Conservation (phyloP, 768 basidiomycete species). For the Boletellus emodensis region DNA sequence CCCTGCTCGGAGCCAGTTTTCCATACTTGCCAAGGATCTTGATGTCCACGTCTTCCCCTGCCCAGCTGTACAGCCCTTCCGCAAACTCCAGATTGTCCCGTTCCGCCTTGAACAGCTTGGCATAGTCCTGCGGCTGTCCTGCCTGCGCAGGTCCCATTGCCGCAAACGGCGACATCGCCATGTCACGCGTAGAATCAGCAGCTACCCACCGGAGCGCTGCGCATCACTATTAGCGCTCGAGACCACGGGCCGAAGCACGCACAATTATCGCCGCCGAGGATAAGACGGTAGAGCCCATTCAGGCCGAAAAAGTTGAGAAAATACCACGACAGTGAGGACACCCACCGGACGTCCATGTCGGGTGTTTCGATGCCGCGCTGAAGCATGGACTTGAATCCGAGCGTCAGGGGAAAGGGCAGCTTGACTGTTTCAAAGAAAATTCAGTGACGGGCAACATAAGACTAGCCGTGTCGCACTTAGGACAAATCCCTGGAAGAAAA, state of each 20-base stretch:
- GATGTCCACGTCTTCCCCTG: conserved; percentile 74
- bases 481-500: conserved; percentile 99
- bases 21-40: conserved; percentile 77
- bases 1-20: conserved; percentile 40
- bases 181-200: conserved; percentile 74
- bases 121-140: conserved; percentile 74
- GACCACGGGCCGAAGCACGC: conserved; percentile 26
- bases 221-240: conserved; percentile 12
- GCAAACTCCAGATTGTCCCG: conserved; percentile 90
- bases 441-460: conserved; percentile 1
- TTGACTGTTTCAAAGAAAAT: conserved; percentile 56
- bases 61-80: conserved; percentile 82
- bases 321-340: conserved; percentile 98
- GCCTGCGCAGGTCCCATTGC: conserved; percentile 43
- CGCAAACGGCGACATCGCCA: conserved; percentile 68
- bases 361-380: conserved; percentile 93
- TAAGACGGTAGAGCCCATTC: conserved; percentile 90
- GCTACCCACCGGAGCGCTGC: conserved; percentile 40
- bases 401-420: conserved; percentile 92
- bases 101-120: conserved; percentile 88
- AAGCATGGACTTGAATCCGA: conserved; percentile 97
- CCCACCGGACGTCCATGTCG: conserved; percentile 99
- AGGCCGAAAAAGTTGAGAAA: conserved; percentile 98
- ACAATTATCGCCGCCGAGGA: conserved; percentile 91
- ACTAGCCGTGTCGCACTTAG: conserved; percentile 63